A percentile compares a stretch with the other conserved stretches of the same genome.
phyloP scores from a whole-genome alignment of 306 rosid genomes.

The Mimosa pudica region DNA sequence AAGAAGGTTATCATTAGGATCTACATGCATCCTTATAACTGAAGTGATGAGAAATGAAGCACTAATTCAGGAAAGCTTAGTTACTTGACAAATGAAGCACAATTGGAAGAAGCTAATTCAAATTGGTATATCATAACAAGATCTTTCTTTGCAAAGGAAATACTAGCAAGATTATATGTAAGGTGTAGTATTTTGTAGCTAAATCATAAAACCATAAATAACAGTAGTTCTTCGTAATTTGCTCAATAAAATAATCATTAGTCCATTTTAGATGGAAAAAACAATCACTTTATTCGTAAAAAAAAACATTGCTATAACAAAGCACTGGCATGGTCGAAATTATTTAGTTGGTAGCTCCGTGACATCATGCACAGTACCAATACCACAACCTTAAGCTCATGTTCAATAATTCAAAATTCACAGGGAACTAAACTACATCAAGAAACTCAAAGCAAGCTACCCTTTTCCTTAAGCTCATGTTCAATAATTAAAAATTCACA shows the following conservation, averaged over 20 bases:
- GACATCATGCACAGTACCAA: slow-evolving; percentile 7
- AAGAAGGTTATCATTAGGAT: slow-evolving; percentile 9
- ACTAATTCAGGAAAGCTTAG: background rate
- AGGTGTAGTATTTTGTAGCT: background rate
- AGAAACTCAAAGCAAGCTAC: background rate
- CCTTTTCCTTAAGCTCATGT: slow-evolving; percentile 6
- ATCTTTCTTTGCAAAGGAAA: background rate
- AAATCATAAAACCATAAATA: background rate
- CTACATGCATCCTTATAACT: slow-evolving; percentile 9
- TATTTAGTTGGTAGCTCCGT: background rate
- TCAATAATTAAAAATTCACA: background rate
- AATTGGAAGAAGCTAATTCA: background rate
- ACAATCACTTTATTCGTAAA: background rate
- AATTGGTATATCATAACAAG: background rate
- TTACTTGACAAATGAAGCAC: background rate
- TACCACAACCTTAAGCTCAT: background rate
- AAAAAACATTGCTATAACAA: background rate
- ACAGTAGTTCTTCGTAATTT: background rate
- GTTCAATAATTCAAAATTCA: slow-evolving; percentile 7
- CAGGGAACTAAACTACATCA: background rate
- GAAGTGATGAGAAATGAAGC: background rate
- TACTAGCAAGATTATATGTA: background rate
- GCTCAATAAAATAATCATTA: background rate
- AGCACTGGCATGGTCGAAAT: background rate
- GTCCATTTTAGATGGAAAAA: background rate